These are phyloP conservation scores for Xylaria sp. DNA, from an alignment of 2,329 filamentous ascomycete species.

Conservation along the genomic window DNA sequence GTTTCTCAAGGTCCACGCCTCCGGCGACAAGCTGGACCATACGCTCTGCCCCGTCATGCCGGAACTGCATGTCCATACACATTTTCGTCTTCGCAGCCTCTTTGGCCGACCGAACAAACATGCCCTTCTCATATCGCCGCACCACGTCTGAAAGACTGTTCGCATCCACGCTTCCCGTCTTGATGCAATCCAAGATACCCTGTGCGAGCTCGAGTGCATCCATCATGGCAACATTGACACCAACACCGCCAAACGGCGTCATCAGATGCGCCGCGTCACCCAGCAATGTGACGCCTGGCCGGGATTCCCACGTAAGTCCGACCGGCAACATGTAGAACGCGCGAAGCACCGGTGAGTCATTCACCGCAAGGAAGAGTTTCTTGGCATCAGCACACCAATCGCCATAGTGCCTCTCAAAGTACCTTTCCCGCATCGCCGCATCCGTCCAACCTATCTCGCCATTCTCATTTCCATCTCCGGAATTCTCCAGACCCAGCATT, in stretches of 20 bases:
- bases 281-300: slow-evolving; percentile 42
- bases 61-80: slow-evolving; percentile 19
- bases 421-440: slow-evolving; percentile 7
- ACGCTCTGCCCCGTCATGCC: slow-evolving; percentile 16
- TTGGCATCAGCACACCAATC: slow-evolving; percentile 16
- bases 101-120: slow-evolving; percentile 22
- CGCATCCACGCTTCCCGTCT: slow-evolving; percentile 8
- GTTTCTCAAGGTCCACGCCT: not conserved
- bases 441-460: slow-evolving; percentile 22
- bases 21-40: slow-evolving; percentile 16
- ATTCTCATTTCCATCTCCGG: not conserved
- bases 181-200: slow-evolving; percentile 17
- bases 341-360: slow-evolving; percentile 13
- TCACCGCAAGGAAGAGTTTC: slow-evolving; percentile 14
- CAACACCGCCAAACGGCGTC: slow-evolving; percentile 44
- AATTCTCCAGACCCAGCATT: slow-evolving; percentile 12
- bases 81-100: slow-evolving; percentile 18
- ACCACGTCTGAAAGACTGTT: slow-evolving; percentile 18
- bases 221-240: slow-evolving; percentile 45
- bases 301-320: slow-evolving; percentile 22
- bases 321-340: slow-evolving; percentile 26
- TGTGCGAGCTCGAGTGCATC: slow-evolving; percentile 39
- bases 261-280: slow-evolving; percentile 49
- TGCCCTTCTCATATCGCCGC: slow-evolving; percentile 22
- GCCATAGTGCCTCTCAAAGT: slow-evolving; percentile 19